phyloP scores from a whole-genome alignment of 2,329 filamentous ascomycete genomes.

The Aureobasidium melanogenum region DNA sequence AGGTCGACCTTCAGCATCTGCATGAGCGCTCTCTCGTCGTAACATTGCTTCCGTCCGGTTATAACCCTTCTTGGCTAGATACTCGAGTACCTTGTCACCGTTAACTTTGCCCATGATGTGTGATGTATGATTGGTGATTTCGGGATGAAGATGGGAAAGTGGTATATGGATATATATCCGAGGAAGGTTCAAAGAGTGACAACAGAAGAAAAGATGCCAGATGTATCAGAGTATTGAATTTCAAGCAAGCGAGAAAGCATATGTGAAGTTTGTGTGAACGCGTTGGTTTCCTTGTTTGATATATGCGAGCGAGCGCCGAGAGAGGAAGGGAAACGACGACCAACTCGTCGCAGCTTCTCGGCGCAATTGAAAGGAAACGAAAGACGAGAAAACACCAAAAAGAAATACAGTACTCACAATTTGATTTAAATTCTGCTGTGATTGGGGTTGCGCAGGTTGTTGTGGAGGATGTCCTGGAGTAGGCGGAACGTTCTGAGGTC shows the following conservation, averaged over 20 bases:
- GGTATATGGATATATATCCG: not conserved
- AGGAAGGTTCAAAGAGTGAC: not conserved
- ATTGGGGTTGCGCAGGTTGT: constrained; percentile 46
- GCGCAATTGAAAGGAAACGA: not conserved
- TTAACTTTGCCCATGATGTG: constrained; percentile 8
- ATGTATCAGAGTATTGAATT: not conserved
- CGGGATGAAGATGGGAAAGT: not conserved
- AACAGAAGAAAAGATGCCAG: not conserved
- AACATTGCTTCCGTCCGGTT: constrained; percentile 87
- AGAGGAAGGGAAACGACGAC: not conserved
- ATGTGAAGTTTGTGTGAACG: not conserved
- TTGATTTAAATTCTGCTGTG: constrained; percentile 86
- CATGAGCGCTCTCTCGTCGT: constrained; percentile 76
- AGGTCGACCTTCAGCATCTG: constrained; percentile 72
- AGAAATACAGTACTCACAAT: constrained; percentile 61
- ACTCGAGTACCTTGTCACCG: constrained; percentile 68
- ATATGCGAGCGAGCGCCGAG: not conserved
- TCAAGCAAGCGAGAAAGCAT: not conserved
- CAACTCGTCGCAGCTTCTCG: not conserved
- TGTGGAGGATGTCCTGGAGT: constrained; percentile 31
- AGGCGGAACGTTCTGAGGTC: constrained; percentile 21
- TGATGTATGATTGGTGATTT: not conserved
- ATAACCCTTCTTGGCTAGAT: constrained; percentile 91
- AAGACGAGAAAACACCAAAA: not conserved
- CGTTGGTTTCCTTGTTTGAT: not conserved